Evolutionary conservation across 106 monocot genomes (phyloP), one percentile per base, ranked within the genome.

Genomic region (Agapanthus africanus): DNA sequence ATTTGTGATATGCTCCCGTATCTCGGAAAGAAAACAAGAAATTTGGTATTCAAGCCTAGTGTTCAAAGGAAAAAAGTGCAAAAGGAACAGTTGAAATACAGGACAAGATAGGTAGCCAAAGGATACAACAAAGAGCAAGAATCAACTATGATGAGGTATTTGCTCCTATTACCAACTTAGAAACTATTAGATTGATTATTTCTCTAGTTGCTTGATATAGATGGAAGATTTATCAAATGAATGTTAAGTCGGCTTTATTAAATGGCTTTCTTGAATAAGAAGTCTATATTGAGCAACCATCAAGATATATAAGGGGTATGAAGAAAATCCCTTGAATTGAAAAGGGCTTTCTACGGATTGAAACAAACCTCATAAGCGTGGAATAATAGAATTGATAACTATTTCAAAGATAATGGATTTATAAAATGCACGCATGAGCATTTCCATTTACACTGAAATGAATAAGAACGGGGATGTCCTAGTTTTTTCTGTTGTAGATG

Each of bases 191-290:
- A 9, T 65, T 37, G 9, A 33, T 65, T 36, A 65, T 65, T 65
- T 37, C 65, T 23, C 8, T 65, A 21, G 65, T 65, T 34, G 37
- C 0, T n/a, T 35, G 37, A 65, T 36, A 25, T 65, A 37, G 35
- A 18, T 65, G 54, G 54, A 37, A 37, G n/a, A 65, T 37, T 40
- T 40, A 65, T 65, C n/a, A 40, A 40, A 65, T 65, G n/a, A 18
- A 39, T 39, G 19, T 65, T n/a, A 65, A 39, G 37, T 38, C 25
- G n/a, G n/a, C 37, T 21, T 11, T 65, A 6, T 3, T 65, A n/a
- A 65, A 65, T 65, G 37, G 0, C 16, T n/a, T 25, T 38, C 34
- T 65, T 65, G 22, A 37, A 65, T 30, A 65, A 65, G 11, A 65
- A 4, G 35, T 23, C 9, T 65, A 38, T 39, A 35, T 65, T 34